Evolutionary conservation across 192 early-diverging fungal species (phyloP), one percentile per base, ranked within the genome.

Genomic region (Irineochytrium annulatum): DNA sequence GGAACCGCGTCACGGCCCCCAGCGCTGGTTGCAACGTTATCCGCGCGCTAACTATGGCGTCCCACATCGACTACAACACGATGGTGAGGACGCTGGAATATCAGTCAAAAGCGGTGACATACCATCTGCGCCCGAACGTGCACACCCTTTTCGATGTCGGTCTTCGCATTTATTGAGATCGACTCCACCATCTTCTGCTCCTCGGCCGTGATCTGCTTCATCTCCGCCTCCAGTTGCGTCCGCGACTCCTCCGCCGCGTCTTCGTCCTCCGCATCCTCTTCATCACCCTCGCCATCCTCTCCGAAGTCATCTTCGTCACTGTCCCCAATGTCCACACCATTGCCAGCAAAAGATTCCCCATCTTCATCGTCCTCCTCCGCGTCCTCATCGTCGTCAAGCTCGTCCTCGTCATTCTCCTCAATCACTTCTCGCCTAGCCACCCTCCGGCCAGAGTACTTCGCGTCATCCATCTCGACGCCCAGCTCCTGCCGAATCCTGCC

Each of bases 111-210:
- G 5, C 55, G 20, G 43, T 26, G 5, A 56, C 72, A 60, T 82
- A 90, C 89, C 65, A 92, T 82, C 69, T 98, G 95, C n/a, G 81
- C 74, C 52, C 89, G 76, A 24, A 97, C 91, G 55, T 95, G 89
- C n/a, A 80, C 74, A 28, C 94, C 95, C 62, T 97, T 97, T 69
- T 91, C 91, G 20, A 91, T 75, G 63, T 96, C 94, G 29, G 77
- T 79, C 11, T 84, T 77, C 0, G 86, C 86, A 19, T 82, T 84
- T 66, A 88, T 79, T 28, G 89, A 81, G 59, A 96, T 82, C 30
- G 68, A 85, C 45, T 87, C 76, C 29, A 96, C 71, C 58, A 98
- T 73, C 22, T 89, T 82, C 65, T 86, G 89, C 71, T 97, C 94
- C 57, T 93, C 91, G 30, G 82, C 75, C 52, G 91, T 82, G 22